Conservation (phyloP, 176 grass and related monocot genomes). For the Eremochloa ophiuroides region DNA sequence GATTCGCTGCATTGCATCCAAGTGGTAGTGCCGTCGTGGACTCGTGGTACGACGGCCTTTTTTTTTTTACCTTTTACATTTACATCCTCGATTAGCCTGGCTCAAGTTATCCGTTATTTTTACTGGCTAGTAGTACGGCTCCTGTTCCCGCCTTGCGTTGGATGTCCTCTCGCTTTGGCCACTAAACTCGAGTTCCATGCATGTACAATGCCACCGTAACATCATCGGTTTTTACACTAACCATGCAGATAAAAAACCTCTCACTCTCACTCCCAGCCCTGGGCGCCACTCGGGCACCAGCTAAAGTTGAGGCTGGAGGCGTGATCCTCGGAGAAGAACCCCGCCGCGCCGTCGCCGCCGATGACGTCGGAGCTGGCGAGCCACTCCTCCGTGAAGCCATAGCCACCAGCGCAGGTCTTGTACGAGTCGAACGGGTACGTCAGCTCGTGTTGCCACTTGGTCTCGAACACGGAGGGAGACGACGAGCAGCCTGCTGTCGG, state of each 20-base stretch:
- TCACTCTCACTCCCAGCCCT: conserved; percentile 6
- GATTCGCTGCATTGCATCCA: not conserved
- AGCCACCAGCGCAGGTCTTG: conserved; percentile 10
- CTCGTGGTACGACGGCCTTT: not conserved
- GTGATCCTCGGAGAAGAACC: conserved; percentile 45
- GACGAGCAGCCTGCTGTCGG: conserved; percentile 6
- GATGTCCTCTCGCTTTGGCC: not conserved
- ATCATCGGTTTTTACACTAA: conserved; percentile 32
- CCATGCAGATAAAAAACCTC: conserved; percentile 15
- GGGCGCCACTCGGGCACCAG: conserved; percentile 29
- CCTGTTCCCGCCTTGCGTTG: not conserved
- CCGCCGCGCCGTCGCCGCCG: conserved; percentile 7
- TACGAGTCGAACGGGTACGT: conserved; percentile 14
- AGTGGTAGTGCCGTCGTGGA: too few species aligned
- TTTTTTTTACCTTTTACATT: not conserved
- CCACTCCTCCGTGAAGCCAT: conserved; percentile 43
- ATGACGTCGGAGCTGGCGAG: conserved; percentile 24
- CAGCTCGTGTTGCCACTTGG: conserved; percentile 32
- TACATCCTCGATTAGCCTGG: not conserved
- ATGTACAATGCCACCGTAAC: conserved; percentile 3
- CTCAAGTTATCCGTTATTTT: not conserved
- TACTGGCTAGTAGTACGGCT: not conserved
- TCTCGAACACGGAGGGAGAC: conserved; percentile 14
- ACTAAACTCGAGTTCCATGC: not conserved
- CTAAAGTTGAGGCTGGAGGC: conserved; percentile 38